Base-by-base conservation (phyloP, 208 protist genomes). In the Phytomonas francai region DNA sequence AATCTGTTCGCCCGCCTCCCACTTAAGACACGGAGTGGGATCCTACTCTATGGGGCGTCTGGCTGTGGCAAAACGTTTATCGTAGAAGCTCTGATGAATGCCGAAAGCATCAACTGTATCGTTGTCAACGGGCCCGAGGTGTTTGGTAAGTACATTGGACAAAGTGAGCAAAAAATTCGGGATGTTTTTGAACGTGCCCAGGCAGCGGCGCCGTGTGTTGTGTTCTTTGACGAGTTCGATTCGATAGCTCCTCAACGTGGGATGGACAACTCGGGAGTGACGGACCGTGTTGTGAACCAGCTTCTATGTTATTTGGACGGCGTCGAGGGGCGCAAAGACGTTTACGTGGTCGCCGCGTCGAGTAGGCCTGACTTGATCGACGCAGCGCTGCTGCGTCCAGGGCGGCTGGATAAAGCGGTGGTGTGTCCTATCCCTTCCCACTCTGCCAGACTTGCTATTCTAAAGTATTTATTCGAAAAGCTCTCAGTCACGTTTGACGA, bases 221-320 rank as follows among this genome's bases (percentile, higher is more conserved):
- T 98, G 51, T 97, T 98, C 67, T 97, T 98, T 79, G 95, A 98
- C 77, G 95, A 98, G 76, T 94, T 98, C 69, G 95, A 98, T 78
- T 87, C 93, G 9, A 79, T 97, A 63, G 97, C 96, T 7, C 85
- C 93, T 51, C 80, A 92, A 56, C 86, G 97, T 62, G 92, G 92
- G 19, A 75, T 83, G 33, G 89, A 96, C 74, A 88, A 91, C 75
- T 91, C 88, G 0, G 89, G 91, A 22, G 88, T 97, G 63, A 94
- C 91, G 19, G 96, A 98, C 72, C 82, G 98, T 34, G 97, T 99
- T 0, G 91, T 99, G 7, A 96, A 96, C 67, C 98, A 99, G 76
- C 83, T 99, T 7, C 79, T 99, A 33, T 97, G 81, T 36, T 98
- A 99, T 82, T 89, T 99, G 70, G 98, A 99, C 77, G 98, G 98